Base-by-base conservation (phyloP, 2,329 filamentous ascomycete genomes). In the Calonectria montana region DNA sequence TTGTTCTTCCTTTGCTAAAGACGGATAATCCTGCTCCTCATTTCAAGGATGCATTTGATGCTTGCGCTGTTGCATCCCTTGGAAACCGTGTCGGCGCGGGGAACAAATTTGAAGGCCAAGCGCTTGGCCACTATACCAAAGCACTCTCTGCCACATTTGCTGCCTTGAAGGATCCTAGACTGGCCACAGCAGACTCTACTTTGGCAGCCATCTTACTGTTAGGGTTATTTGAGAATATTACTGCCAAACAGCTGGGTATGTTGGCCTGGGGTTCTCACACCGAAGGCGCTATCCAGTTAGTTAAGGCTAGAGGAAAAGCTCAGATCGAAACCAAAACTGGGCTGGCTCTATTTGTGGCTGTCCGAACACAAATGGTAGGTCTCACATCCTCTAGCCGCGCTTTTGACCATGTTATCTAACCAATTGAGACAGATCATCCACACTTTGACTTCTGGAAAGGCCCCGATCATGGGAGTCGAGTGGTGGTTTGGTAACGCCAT, bases 221-320 rank as follows among this genome's bases (percentile, higher is more conserved):
- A 29, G 89, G 90, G 0, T 82, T 92, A 25, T 93, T 90, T 72
- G 91, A 92, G 82, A 89, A 86, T 67, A 91, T 92, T 53, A 87
- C 87, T 0, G 87, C 88, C 15, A 88, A 87, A 70, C 86, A 88
- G 65, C 81, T 89, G 62, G 88, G 87, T 39, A 87, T 88, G 78
- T 82, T 88, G 67, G 89, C 90, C 2, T 92, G 91, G 91, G 89
- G 89, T 4, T 90, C 90, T 12, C 91, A 92, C 75, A 87, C 90
- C n/a, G 88, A 91, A 71, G 91, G 90, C 3, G 91, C 91, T n/a
- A 87, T 92, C 37, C 88, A 90, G 74, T 83, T 92, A 1, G 88
- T 91, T 65, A 90, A 88, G 78, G 86, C 87, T 12, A 86, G 91
- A 55, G 89, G 90, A 5, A 87, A 86, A 75, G 87, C 88, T 73